These are phyloP conservation scores for Phytopythium kandeliae DNA, from an alignment of 352 stramenopile genomes.

Conservation along the genomic window DNA sequence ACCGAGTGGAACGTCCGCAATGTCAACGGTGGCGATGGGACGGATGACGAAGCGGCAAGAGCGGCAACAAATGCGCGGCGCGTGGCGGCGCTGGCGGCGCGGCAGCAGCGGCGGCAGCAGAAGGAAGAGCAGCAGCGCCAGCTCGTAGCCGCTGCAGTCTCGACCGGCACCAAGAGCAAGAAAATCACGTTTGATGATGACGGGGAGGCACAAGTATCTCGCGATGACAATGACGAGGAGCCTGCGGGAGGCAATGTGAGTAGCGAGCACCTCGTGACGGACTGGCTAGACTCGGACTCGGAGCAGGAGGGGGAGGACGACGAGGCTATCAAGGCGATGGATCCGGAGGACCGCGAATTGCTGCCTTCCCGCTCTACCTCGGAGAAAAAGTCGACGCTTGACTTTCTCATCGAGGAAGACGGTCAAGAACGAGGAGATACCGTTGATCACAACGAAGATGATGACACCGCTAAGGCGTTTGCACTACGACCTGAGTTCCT, in stretches of 20 bases:
- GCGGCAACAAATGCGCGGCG: conserved; percentile 35
- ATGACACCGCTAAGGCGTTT: conserved; percentile 35
- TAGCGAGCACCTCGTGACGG: conserved; percentile 15
- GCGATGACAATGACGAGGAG: conserved; percentile 10
- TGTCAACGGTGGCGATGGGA: not conserved
- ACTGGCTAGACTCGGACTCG: conserved; percentile 61
- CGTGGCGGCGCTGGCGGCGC: conserved; percentile 49
- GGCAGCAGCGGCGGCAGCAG: conserved; percentile 23
- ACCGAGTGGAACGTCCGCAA: not conserved
- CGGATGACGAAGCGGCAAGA: conserved; percentile 8
- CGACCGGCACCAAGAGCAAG: conserved; percentile 21
- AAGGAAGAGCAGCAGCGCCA: conserved; percentile 26
- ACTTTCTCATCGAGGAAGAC: conserved; percentile 34
- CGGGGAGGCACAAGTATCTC: conserved; percentile 41
- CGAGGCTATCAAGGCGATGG: conserved; percentile 7
- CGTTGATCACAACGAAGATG: conserved; percentile 6
- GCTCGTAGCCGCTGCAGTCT: conserved; percentile 19
- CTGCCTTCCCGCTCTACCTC: not conserved
- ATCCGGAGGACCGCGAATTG: conserved; percentile 7
- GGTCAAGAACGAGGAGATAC: conserved; percentile 17
- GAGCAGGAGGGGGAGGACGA: conserved; percentile 21
- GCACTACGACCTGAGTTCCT: conserved; percentile 68
- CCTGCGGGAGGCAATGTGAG: conserved; percentile 1
- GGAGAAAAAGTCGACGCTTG: conserved; percentile 26
- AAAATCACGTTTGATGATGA: conserved; percentile 79